Evolutionary conservation across 306 rosid species (phyloP).

Genomic region (Medicago truncatula): MtrunA17r5.0-ANR NC_053043.1:281001-281500

Average conservation of each 20-base stretch:
- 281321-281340: conserved; percentile 86
- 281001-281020: too few relatives aligned
- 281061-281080: not conserved
- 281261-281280: conserved; percentile 53
- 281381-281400: conserved; percentile 89
- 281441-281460: conserved; percentile 88
- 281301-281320: conserved; percentile 56
- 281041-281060: not conserved
- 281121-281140: conserved; percentile 73
- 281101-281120: not conserved
- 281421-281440: conserved; percentile 94
- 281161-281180: conserved; percentile 41
- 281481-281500: conserved; percentile 89
- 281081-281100: conserved; percentile 30
- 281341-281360: conserved; percentile 84
- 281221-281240: conserved; percentile 62
- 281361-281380: conserved; percentile 88
- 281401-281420: conserved; percentile 86
- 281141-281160: conserved; percentile 82
- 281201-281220: conserved; percentile 50
- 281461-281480: conserved; percentile 87
- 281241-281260: conserved; percentile 17
- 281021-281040: not conserved
- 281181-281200: conserved; percentile 33
- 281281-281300: conserved; percentile 38